phyloP scores from a whole-genome alignment of 805 yeast species.

The Isabelozyma heimii region DNA sequence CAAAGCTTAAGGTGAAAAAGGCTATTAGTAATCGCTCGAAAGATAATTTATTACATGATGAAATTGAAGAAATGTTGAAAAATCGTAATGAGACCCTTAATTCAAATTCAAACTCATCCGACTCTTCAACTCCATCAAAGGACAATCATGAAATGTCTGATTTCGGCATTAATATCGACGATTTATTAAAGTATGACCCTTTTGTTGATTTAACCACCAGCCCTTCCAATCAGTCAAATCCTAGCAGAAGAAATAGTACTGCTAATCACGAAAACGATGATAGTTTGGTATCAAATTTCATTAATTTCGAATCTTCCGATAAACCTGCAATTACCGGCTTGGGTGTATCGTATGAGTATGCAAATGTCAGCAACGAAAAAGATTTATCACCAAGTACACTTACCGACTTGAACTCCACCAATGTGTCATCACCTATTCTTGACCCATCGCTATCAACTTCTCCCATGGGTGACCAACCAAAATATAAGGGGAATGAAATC shows the following conservation, averaged over 20 bases:
- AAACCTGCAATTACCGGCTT: neutral
- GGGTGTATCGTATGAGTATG: neutral
- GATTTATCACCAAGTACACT: neutral
- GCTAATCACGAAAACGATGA: constrained; percentile 1
- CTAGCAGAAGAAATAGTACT: neutral
- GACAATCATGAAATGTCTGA: neutral
- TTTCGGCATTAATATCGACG: constrained; percentile 11
- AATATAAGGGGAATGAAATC: neutral
- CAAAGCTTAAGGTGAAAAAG: neutral
- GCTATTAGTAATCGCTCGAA: neutral
- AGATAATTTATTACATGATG: neutral
- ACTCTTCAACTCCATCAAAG: neutral
- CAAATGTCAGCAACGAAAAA: neutral
- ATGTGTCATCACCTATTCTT: neutral
- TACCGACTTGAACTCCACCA: neutral
- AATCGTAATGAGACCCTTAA: neutral
- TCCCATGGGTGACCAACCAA: neutral
- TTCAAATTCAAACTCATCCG: neutral
- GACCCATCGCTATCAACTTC: neutral
- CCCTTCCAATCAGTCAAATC: neutral
- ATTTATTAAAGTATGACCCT: constrained; percentile 12
- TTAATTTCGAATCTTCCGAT: neutral
- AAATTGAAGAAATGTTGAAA: neutral
- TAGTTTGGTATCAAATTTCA: neutral
- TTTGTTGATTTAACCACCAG: constrained; percentile 7